A percentile compares a stretch with the other conserved stretches of the same genome.
phyloP scores from a whole-genome alignment of 441 rosid species.

The Adansonia gregorii region DNA sequence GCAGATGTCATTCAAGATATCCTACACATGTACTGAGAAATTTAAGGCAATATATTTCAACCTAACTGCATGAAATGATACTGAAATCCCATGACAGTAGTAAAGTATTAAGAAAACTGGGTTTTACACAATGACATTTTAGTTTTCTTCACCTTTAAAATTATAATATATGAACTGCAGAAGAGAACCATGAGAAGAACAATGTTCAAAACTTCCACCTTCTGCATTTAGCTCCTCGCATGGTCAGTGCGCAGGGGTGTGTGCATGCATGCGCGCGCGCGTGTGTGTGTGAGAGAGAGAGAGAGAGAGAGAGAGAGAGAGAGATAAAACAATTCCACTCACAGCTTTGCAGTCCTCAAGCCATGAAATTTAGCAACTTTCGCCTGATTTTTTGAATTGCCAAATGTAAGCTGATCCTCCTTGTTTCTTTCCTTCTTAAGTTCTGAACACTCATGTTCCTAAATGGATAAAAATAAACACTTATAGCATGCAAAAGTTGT shows the following conservation, averaged over 20 bases:
- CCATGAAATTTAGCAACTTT: slow-evolving; percentile 27
- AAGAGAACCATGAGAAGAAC: slow-evolving; percentile 2
- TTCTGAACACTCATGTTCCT: slow-evolving; percentile 68
- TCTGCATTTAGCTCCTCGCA: not conserved
- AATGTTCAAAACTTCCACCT: not conserved
- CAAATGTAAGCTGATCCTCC: slow-evolving; percentile 34
- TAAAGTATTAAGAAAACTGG: not conserved
- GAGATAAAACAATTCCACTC: slow-evolving; percentile 34
- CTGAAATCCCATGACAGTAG: slow-evolving; percentile 4
- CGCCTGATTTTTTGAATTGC: slow-evolving; percentile 29
- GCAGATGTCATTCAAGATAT: slow-evolving; percentile 29
- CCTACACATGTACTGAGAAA: not conserved
- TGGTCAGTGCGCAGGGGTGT: not conserved
- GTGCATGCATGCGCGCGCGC: too few relatives aligned
- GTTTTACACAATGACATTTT: not conserved
- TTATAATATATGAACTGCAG: not conserved
- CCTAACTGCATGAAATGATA: slow-evolving; percentile 11
- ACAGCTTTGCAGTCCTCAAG: slow-evolving; percentile 38
- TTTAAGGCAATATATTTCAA: not conserved
- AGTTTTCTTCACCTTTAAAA: not conserved
- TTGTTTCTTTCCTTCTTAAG: slow-evolving; percentile 53
- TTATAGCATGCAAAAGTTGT: not conserved
- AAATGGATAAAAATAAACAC: slow-evolving; percentile 20
- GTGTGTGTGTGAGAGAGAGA: too few relatives aligned
- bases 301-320: not conserved